phyloP scores from a whole-genome alignment of 108 stramenopile genomes.

The Discostella pseudostelligera region DNA sequence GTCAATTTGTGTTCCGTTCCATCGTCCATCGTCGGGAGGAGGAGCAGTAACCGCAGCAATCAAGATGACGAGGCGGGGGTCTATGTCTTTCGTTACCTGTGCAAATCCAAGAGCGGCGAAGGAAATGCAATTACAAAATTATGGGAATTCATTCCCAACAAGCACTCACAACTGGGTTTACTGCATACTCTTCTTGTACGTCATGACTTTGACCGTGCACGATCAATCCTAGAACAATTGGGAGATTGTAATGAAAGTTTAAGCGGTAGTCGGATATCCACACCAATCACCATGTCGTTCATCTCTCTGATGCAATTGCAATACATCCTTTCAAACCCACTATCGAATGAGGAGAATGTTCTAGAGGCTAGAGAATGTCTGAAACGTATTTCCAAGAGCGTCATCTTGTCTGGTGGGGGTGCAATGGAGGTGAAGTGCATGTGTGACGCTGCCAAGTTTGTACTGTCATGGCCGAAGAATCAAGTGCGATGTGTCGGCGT shows the following conservation, averaged over 20 bases:
- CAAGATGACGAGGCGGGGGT: no score
- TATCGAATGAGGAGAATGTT: slow-evolving; percentile 22
- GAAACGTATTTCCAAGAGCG: slow-evolving; percentile 30
- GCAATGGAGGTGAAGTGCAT: slow-evolving; percentile 36
- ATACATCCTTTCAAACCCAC: slow-evolving; percentile 37
- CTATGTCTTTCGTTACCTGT: no score
- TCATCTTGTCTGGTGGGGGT: slow-evolving; percentile 30
- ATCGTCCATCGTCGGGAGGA: background rate
- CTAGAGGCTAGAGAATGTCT: slow-evolving; percentile 35
- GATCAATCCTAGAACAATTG: no score
- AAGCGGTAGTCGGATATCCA: slow-evolving; percentile 10
- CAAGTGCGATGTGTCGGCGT: slow-evolving; percentile 9
- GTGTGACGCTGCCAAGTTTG: slow-evolving; percentile 44
- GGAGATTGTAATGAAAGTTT: slow-evolving; percentile 1
- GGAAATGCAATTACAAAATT: no score
- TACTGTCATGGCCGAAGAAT: slow-evolving; percentile 56
- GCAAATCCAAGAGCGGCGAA: no score
- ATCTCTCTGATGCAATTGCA: slow-evolving; percentile 54
- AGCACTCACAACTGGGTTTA: slow-evolving; percentile 3
- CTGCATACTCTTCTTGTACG: no score
- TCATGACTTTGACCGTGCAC: no score
- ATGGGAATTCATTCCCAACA: background rate
- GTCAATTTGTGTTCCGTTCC: background rate
- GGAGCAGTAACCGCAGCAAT: background rate
- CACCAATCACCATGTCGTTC: slow-evolving; percentile 50